These are phyloP conservation scores for Fusarium staphyleae DNA, from an alignment of 2,329 filamentous ascomycete genomes.

Conservation along the genomic window DNA sequence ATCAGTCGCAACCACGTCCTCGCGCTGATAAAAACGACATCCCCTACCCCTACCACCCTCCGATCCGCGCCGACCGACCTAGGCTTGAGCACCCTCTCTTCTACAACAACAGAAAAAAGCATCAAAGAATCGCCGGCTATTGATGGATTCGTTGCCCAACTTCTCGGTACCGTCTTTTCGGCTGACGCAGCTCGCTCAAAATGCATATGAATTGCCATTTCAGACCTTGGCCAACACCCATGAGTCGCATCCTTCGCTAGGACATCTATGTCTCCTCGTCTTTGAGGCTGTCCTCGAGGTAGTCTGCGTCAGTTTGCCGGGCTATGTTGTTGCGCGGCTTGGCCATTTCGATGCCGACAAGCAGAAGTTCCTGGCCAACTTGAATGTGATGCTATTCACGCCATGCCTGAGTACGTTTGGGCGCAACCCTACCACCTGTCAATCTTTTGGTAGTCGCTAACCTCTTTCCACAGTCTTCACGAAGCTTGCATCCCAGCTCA, in stretches of 20 bases:
- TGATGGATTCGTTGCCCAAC: slow-evolving; percentile 50
- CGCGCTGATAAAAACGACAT: slow-evolving; percentile 18
- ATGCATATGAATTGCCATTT: slow-evolving; percentile 53
- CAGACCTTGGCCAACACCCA: slow-evolving; percentile 52
- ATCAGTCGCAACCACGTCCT: slow-evolving; percentile 12
- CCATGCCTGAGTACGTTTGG: slow-evolving; percentile 80
- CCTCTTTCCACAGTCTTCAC: slow-evolving; percentile 75
- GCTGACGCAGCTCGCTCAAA: slow-evolving; percentile 48
- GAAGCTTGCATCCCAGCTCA: slow-evolving; percentile 93
- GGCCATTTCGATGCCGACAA: slow-evolving; percentile 95
- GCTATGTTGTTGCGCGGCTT: slow-evolving; percentile 87
- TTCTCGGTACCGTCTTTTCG: slow-evolving; percentile 56
- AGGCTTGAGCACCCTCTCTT: background rate
- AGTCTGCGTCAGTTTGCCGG: slow-evolving; percentile 91
- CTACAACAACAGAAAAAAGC: slow-evolving; percentile 11
- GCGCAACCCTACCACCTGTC: background rate
- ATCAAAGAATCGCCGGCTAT: slow-evolving; percentile 16
- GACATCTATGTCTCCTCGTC: slow-evolving; percentile 78
- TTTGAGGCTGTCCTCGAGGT: slow-evolving; percentile 96
- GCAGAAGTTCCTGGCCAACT: slow-evolving; percentile 95
- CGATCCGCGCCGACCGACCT: slow-evolving; percentile 22
- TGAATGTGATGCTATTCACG: slow-evolving; percentile 96
- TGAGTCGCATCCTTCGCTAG: slow-evolving; percentile 69
- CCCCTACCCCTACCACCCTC: slow-evolving; percentile 10
- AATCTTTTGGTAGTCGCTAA: slow-evolving; percentile 30